Evolutionary conservation across 2,329 filamentous ascomycete species (phyloP).

Genomic region (Fusarium incarnatum): DNA sequence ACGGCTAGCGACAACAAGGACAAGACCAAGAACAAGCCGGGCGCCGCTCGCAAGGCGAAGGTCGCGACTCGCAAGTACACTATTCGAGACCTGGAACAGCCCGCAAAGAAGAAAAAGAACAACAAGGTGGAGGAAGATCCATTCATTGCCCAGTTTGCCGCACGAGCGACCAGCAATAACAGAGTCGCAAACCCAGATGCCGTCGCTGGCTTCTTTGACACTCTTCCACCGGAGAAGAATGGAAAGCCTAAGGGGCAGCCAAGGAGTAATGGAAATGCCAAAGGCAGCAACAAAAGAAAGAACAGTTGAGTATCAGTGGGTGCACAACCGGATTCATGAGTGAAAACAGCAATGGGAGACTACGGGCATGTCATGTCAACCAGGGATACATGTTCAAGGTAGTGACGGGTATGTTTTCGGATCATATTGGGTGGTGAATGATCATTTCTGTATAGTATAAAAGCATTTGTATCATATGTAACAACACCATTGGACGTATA

Average conservation of each 20-base stretch:
- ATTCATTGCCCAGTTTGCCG: slow-evolving; percentile 15
- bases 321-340: neutral
- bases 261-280: neutral
- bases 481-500: slow-evolving; percentile 15
- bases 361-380: neutral
- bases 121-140: neutral
- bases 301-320: neutral
- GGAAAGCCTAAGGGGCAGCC: neutral
- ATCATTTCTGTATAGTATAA: neutral
- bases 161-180: slow-evolving; percentile 3
- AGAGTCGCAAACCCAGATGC: neutral
- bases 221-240: slow-evolving; percentile 5
- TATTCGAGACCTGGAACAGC: neutral
- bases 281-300: neutral
- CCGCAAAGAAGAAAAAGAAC: neutral
- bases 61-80: neutral
- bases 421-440: neutral
- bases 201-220: slow-evolving; percentile 10
- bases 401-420: neutral
- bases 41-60: slow-evolving; percentile 1
- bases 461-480: slow-evolving; percentile 32
- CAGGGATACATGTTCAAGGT: neutral
- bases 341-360: neutral
- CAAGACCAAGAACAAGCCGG: neutral
- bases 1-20: neutral